A percentile compares a stretch with the other conserved stretches of the same genome.
These are phyloP conservation scores for Malassezia arunalokei DNA, from an alignment of 1,284 basidiomycete species.

Conservation along the genomic window DNA sequence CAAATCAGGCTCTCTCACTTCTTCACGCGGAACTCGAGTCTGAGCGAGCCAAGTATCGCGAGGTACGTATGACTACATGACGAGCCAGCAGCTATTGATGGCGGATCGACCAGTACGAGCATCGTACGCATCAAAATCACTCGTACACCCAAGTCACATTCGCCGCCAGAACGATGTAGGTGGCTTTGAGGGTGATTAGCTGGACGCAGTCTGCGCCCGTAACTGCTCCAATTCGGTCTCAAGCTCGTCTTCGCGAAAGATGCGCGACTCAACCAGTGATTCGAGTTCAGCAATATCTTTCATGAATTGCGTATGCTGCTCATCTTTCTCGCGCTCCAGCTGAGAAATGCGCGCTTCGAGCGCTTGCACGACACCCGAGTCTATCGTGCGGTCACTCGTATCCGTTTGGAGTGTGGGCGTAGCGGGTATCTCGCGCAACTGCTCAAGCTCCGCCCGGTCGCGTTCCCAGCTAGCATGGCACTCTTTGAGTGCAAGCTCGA, in stretches of 20 bases:
- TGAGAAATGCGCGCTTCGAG: constrained; percentile 34
- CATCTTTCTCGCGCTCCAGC: constrained; percentile 33
- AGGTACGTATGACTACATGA: background rate
- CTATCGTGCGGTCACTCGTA: constrained; percentile 46
- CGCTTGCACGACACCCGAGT: constrained; percentile 47
- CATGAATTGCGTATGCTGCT: constrained; percentile 25
- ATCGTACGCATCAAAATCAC: constrained; percentile 1
- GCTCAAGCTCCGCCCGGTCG: constrained; percentile 81
- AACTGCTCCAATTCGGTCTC: constrained; percentile 28
- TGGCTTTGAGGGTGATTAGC: constrained; percentile 7
- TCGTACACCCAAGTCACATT: constrained; percentile 5
- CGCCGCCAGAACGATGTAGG: constrained; percentile 10
- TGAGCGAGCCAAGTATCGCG: constrained; percentile 15
- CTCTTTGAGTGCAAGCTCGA: constrained; percentile 76
- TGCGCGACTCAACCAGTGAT: constrained; percentile 33
- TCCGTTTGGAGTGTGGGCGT: constrained; percentile 50
- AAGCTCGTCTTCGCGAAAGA: constrained; percentile 34
- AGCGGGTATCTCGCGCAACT: constrained; percentile 55
- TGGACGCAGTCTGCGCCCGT: background rate
- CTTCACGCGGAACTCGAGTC: background rate
- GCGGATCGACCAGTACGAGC: constrained; percentile 1
- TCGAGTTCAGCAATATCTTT: constrained; percentile 37
- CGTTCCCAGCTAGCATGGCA: constrained; percentile 76
- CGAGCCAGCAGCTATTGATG: background rate
- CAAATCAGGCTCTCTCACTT: constrained; percentile 1